Conservation (phyloP, 495 filamentous ascomycete genomes). For the Chaetomidium leptoderma region DNA sequence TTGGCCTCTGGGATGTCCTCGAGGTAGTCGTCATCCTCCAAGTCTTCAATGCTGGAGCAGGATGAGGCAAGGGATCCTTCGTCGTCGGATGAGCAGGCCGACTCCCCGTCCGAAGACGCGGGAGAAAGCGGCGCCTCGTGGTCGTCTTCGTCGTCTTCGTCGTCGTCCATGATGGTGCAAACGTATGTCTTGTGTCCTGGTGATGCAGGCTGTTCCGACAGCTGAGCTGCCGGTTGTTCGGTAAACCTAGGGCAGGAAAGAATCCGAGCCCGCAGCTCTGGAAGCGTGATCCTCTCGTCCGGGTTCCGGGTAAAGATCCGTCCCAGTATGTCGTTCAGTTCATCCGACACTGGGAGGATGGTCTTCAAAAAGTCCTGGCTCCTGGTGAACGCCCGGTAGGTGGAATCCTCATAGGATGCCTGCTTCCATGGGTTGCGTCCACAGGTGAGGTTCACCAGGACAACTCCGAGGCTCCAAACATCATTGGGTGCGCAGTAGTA, state of each 20-base stretch:
- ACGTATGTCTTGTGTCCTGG: slow-evolving; percentile 41
- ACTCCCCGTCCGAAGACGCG: slow-evolving; percentile 40
- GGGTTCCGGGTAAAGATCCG: slow-evolving; percentile 90
- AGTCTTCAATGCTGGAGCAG: slow-evolving; percentile 44
- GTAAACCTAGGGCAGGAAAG: slow-evolving; percentile 74
- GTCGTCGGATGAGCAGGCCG: slow-evolving; percentile 46
- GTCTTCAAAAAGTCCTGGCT: slow-evolving; percentile 84
- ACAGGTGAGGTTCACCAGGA: slow-evolving; percentile 95
- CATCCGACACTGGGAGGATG: slow-evolving; percentile 86
- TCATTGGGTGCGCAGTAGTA: slow-evolving; percentile 95
- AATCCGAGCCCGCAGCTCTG: slow-evolving; percentile 75
- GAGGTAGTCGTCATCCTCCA: slow-evolving; percentile 36
- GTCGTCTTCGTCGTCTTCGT: slow-evolving; percentile 26
- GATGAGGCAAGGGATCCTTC: slow-evolving; percentile 45
- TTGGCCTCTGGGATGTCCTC: slow-evolving; percentile 40
- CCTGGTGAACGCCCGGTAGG: slow-evolving; percentile 86
- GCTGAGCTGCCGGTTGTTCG: slow-evolving; percentile 33
- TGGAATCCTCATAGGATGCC: slow-evolving; percentile 87
- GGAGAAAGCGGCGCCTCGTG: slow-evolving; percentile 41
- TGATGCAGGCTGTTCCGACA: slow-evolving; percentile 38
- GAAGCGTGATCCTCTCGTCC: slow-evolving; percentile 75
- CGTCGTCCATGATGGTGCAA: slow-evolving; percentile 39
- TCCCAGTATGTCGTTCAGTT: slow-evolving; percentile 82
- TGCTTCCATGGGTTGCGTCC: slow-evolving; percentile 99
- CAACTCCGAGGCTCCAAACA: slow-evolving; percentile 95